Conservation (phyloP, 495 filamentous ascomycete species). For the Cercophora newfieldiana region DNA sequence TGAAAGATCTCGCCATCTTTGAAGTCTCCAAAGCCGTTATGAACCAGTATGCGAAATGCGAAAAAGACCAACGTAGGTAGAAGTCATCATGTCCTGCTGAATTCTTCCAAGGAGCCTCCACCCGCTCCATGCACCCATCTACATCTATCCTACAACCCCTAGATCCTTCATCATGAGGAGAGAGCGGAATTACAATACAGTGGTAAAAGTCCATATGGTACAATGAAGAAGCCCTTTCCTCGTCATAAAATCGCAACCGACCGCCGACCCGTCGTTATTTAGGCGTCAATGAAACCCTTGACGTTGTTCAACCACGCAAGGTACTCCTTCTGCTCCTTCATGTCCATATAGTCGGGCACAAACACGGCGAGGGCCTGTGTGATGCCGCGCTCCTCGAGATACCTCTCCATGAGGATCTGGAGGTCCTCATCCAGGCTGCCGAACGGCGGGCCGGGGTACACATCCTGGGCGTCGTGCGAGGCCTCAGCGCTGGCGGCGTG, state of each 20-base stretch:
- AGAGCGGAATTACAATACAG: slow-evolving; percentile 17
- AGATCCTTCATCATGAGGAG: slow-evolving; percentile 3
- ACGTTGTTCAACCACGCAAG: slow-evolving; percentile 82
- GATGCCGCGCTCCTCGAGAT: slow-evolving; percentile 91
- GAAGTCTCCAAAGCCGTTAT: too few species aligned
- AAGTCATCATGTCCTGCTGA: not conserved
- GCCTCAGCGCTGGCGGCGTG: slow-evolving; percentile 48
- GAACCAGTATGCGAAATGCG: too few species aligned
- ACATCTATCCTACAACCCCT: slow-evolving; percentile 17
- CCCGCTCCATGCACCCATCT: not conserved
- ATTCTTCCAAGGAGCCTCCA: not conserved
- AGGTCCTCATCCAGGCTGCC: slow-evolving; percentile 94
- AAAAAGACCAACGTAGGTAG: too few species aligned
- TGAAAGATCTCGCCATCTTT: too few species aligned
- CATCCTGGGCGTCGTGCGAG: slow-evolving; percentile 58
- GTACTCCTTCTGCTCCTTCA: slow-evolving; percentile 99
- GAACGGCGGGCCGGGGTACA: slow-evolving; percentile 92
- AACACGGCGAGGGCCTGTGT: slow-evolving; percentile 85
- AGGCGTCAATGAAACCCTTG: slow-evolving; percentile 74
- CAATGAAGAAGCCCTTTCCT: slow-evolving; percentile 7
- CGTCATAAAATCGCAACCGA: not conserved
- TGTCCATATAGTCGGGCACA: slow-evolving; percentile 93
- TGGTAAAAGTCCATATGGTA: slow-evolving; percentile 1
- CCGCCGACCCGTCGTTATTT: slow-evolving; percentile 28
- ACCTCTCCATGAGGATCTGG: slow-evolving; percentile 86